Evolutionary conservation across 345 rosid species (phyloP), one percentile per base, ranked within the genome.

Genomic region (Garcia nutans): DNA sequence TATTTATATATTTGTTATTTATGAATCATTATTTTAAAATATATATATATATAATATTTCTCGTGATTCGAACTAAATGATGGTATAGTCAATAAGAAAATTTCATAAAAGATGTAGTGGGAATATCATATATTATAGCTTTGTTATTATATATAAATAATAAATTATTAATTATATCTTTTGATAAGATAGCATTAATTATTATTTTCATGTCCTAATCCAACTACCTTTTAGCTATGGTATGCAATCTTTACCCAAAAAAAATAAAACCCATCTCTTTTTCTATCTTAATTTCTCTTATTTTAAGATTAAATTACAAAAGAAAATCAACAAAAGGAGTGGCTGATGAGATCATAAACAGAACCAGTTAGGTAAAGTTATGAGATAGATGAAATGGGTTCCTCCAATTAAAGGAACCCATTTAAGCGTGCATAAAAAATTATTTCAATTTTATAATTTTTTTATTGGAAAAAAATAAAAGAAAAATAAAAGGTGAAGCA

Each of bases 291-390:
- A 47, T 47, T 47, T 47, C 13, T 11, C 12, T 47, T 72, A n/a
- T 37, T 37, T 37, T 37, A 37, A 37, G 41, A 37, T 37, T 6
- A 37, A 5, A 3, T 37, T 37, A 37, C 6, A 5, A 72, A 72
- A 22, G 22, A 41, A 71, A 57, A 71, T 57, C 55, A 58, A 59
- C 5, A 59, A 37, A 41, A 17, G 70, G 50, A 47, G 66, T 28
- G 26, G 69, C 10, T 61, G 68, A 54, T 37, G 41, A 37, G 41
- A 37, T 37, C 41, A 3, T 37, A 37, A 37, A 37, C 41, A 37
- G 41, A 45, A 62, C 68, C 22, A 70, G 78, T 80, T 76, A 65
- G 75, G 77, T 65, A 68, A 50, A 74, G 10, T 11, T 70, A 76
- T 49, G 8, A 28, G 45, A 47, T 37, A 24, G 4, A 24, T 52